Conservation (phyloP, 2,329 filamentous ascomycete genomes). For the Didymella arachidicola region DNA sequence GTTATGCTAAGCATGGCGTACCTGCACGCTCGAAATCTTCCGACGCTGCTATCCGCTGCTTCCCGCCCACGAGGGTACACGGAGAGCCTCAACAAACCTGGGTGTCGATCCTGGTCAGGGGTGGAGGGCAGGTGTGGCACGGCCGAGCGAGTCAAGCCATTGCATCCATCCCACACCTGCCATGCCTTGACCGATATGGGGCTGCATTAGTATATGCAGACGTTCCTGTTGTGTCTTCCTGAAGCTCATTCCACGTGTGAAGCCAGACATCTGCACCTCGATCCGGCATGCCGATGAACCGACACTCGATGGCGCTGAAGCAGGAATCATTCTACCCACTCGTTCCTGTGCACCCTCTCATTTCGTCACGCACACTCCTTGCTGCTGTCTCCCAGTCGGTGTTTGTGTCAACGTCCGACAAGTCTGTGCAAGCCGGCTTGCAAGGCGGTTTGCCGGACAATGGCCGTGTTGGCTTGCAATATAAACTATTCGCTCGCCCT, state of each 20-base stretch:
- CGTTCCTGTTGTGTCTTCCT: constrained; percentile 35
- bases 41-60: constrained; percentile 20
- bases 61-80: constrained; percentile 19
- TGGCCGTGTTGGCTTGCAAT: constrained; percentile 13
- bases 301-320: constrained; percentile 26
- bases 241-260: constrained; percentile 43
- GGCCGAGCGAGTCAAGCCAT: background rate
- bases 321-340: constrained; percentile 28
- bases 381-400: constrained; percentile 24
- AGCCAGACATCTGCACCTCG: constrained; percentile 22
- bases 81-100: constrained; percentile 17
- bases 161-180: constrained; percentile 2
- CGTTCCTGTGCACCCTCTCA: constrained; percentile 38
- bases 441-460: constrained; percentile 16
- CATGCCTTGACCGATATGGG: constrained; percentile 19
- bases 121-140: background rate
- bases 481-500: constrained; percentile 29
- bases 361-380: constrained; percentile 34
- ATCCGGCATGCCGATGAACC: constrained; percentile 29
- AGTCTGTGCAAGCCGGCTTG: constrained; percentile 17
- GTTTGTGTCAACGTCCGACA: constrained; percentile 22
- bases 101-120: constrained; percentile 3
- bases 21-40: constrained; percentile 14
- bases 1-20: constrained; percentile 7
- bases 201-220: constrained; percentile 27